Evolutionary conservation across 768 basidiomycete species (phyloP).

Genomic region (Amanita polypyramis): DNA sequence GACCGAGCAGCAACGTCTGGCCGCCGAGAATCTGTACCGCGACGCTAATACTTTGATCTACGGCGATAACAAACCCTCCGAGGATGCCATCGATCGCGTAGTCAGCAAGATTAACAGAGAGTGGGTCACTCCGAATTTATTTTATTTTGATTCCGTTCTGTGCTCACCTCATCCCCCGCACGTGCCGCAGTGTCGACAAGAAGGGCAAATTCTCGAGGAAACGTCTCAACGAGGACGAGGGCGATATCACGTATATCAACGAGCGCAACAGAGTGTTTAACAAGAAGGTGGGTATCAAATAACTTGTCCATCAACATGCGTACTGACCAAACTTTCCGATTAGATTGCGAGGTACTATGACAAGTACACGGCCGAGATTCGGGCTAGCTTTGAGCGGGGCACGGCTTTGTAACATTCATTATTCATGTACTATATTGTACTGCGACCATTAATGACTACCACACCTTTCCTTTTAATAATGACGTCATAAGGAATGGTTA

Average conservation of each 20-base stretch:
- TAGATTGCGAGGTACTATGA: constrained; percentile 93
- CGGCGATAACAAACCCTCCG: constrained; percentile 89
- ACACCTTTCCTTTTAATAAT: neutral
- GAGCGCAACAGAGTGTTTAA: constrained; percentile 97
- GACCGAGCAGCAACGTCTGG: constrained; percentile 42
- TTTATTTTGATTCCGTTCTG: neutral
- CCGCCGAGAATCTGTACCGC: constrained; percentile 78
- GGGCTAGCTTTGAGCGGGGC: constrained; percentile 95
- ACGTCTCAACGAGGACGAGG: constrained; percentile 82
- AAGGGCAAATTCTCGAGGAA: constrained; percentile 86
- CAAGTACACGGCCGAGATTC: constrained; percentile 94
- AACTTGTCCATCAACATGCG: neutral
- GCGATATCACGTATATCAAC: constrained; percentile 98
- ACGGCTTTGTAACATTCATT: constrained; percentile 56
- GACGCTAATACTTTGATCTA: constrained; percentile 91
- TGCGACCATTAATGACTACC: neutral
- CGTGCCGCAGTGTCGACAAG: constrained; percentile 63
- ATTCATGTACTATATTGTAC: constrained; percentile 4
- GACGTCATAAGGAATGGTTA: neutral
- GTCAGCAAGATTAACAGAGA: constrained; percentile 88
- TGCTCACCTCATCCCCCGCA: constrained; percentile 3
- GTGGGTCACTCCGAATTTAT: constrained; percentile 36
- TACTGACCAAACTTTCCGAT: constrained; percentile 2
- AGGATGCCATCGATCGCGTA: constrained; percentile 92
- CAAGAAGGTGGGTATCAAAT: constrained; percentile 59